Conservation (phyloP, 2,329 filamentous ascomycete genomes). For the Mariannaea elegans region DNA sequence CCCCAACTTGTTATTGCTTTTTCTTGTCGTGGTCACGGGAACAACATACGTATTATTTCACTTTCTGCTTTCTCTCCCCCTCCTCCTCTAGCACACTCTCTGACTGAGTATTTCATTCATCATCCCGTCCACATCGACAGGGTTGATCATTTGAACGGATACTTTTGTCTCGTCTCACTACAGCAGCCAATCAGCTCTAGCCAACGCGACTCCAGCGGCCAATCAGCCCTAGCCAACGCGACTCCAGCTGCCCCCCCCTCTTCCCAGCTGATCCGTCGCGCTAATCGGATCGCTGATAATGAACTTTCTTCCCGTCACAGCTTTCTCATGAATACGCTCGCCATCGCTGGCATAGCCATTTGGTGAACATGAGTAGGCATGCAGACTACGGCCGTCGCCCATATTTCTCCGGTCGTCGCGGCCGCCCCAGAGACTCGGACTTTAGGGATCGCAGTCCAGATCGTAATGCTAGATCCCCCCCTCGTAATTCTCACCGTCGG, state of each 20-base stretch:
- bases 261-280: background rate
- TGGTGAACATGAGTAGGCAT: constrained; percentile 30
- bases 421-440: constrained; percentile 15
- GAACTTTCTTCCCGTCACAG: background rate
- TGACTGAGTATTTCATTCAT: background rate
- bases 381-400: constrained; percentile 13
- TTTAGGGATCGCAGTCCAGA: constrained; percentile 24
- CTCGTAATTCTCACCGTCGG: constrained; percentile 14
- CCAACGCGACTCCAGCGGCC: too few relatives aligned
- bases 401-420: constrained; percentile 10
- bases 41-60: too few relatives aligned
- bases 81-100: too few relatives aligned
- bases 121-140: background rate
- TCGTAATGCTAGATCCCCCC: constrained; percentile 17
- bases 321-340: constrained; percentile 26
- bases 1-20: too few relatives aligned
- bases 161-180: background rate
- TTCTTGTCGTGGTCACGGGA: too few relatives aligned
- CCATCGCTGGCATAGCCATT: constrained; percentile 17
- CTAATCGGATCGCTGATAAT: background rate
- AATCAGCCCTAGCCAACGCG: background rate
- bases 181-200: background rate
- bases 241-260: background rate
- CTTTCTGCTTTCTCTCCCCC: too few relatives aligned
- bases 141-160: background rate